A percentile compares a stretch with the other conserved stretches of the same genome.
Conservation (phyloP, 1,284 basidiomycete species). For the Malassezia equina region DNA sequence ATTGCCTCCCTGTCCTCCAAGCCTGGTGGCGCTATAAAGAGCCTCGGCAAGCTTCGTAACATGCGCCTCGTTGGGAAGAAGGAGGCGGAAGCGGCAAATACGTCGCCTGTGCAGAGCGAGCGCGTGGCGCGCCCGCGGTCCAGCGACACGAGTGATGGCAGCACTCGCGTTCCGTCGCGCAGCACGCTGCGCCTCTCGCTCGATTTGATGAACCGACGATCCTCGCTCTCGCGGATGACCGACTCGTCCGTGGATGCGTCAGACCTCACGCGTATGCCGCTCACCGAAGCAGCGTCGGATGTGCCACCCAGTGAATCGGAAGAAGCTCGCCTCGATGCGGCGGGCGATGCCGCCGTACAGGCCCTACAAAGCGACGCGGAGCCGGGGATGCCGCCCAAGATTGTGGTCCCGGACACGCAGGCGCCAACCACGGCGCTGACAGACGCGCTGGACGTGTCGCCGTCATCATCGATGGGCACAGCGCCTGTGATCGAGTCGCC, state of each 20-base stretch:
- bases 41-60: conserved; percentile 3
- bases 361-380: neutral
- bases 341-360: neutral
- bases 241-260: conserved; percentile 6
- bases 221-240: neutral
- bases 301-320: neutral
- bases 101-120: neutral
- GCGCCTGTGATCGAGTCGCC: neutral
- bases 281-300: neutral
- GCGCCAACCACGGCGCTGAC: neutral
- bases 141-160: neutral
- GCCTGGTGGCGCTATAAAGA: neutral
- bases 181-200: conserved; percentile 10
- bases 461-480: neutral
- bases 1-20: neutral
- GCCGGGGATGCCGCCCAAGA: neutral
- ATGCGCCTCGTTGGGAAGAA: neutral
- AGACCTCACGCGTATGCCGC: neutral
- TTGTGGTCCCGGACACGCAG: neutral
- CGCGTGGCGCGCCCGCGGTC: neutral
- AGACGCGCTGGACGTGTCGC: neutral
- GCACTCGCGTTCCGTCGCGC: conserved; percentile 1
- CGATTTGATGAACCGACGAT: neutral
- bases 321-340: neutral
- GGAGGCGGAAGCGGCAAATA: neutral